A percentile compares a stretch with the other conserved stretches of the same genome.
Conservation (phyloP, 225 moss, liverwort and hornwort species). For the Thuidium tamariscinum region DNA sequence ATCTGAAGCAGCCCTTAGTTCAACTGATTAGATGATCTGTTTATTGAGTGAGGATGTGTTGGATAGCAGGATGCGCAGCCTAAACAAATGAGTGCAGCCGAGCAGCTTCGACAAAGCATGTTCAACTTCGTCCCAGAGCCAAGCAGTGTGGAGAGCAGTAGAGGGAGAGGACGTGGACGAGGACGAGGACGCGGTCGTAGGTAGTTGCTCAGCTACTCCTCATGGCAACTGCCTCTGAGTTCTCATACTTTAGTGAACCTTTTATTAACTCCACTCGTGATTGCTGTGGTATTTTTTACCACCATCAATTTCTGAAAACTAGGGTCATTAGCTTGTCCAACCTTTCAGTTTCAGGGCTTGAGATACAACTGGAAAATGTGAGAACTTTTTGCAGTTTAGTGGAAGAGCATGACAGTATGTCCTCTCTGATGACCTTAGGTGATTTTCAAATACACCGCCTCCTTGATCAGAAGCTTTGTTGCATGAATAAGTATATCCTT, state of each 20-base stretch:
- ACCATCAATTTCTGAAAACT: neutral
- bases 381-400: neutral
- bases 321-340: neutral
- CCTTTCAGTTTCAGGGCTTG: neutral
- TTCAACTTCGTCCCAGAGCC: constrained; percentile 63
- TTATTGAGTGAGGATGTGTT: neutral
- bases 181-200: constrained; percentile 57
- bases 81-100: constrained; percentile 57
- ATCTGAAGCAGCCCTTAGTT: neutral
- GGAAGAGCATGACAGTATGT: neutral
- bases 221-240: neutral
- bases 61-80: constrained; percentile 25
- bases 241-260: neutral
- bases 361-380: neutral
- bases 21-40: neutral
- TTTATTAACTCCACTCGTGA: neutral
- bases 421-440: constrained; percentile 49
- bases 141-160: constrained; percentile 31
- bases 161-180: constrained; percentile 68
- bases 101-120: constrained; percentile 77
- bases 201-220: neutral
- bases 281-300: neutral
- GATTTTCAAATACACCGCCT: constrained; percentile 48
- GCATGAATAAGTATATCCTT: constrained; percentile 10
- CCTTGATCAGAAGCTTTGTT: constrained; percentile 42